Evolutionary conservation across 176 grass and related monocot species (phyloP), one percentile per base, ranked within the genome.

Genomic region (Miscanthus lutarioriparius): DNA sequence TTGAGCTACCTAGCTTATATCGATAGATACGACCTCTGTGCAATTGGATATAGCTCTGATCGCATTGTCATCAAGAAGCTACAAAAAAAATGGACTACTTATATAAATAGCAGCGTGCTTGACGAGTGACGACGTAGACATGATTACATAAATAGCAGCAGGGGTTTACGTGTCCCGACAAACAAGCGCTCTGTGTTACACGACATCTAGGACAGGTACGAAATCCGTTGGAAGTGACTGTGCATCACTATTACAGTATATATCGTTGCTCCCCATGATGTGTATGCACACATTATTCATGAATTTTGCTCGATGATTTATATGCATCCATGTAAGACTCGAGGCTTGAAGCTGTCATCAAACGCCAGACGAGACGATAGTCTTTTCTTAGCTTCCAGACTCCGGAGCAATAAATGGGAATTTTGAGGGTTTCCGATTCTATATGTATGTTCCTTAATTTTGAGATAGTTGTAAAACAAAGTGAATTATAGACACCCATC

Each of bases 131-230:
- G 76, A 44, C 23, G 58, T 62, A 10, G 58, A 64, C 20, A 64
- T 43, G 58, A 64, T 64, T 63, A 41, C 23, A 63, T 4, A 78
- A n/a, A 4, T 25, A 26, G 6, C 11, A 13, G 20, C 35, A 9
- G 30, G 47, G 49, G 51, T 39, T 72, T 82, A 72, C 80, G n/a
- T n/a, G n/a, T n/a, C n/a, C n/a, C n/a, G 30, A 22, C 47, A 36
- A 36, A 76, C 47, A 4, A 36, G 16, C 16, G 28, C 48, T 44
- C 37, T 27, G 23, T 25, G 48, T 58, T 28, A 30, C 80, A 82
- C 67, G 67, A 43, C 67, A 82, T 61, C 80, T 43, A 38, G 23
- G 53, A 36, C 68, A 43, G 80, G 80, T 82, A 63, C 37, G 80
- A 82, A 82, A 82, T 43, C 45, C 7, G 7, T 38, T 10, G 54